These are phyloP conservation scores for Erysiphe neolycopersici DNA, from an alignment of 2,329 filamentous ascomycete species.

Conservation along the genomic window DNA sequence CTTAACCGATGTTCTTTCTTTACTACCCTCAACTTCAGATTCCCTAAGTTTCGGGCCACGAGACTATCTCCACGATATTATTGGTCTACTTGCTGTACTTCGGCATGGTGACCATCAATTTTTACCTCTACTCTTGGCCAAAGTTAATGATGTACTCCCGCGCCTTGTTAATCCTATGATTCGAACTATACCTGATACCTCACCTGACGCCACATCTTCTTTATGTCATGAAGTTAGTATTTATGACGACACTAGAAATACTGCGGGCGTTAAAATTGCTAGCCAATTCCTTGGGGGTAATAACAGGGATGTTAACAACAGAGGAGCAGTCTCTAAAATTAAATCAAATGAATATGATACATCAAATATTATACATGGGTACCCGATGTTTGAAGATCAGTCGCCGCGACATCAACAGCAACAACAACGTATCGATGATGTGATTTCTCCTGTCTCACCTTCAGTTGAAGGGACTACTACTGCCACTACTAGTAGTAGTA, in stretches of 20 bases:
- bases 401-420: neutral
- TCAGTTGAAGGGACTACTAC: neutral
- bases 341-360: conserved; percentile 3
- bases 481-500: neutral
- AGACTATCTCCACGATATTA: conserved; percentile 44
- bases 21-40: conserved; percentile 30
- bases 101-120: conserved; percentile 55
- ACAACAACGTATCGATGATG: neutral
- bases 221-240: conserved; percentile 23
- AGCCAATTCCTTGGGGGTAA: conserved; percentile 9
- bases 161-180: conserved; percentile 32
- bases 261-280: conserved; percentile 21
- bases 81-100: conserved; percentile 39
- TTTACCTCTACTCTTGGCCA: conserved; percentile 48
- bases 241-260: conserved; percentile 38
- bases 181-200: conserved; percentile 27
- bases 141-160: conserved; percentile 46
- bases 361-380: neutral
- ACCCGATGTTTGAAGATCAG: neutral
- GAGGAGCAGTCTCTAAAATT: conserved; percentile 10
- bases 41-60: conserved; percentile 40
- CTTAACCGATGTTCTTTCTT: conserved; percentile 44
- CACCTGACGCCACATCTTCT: conserved; percentile 23
- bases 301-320: conserved; percentile 6
- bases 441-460: neutral